Evolutionary conservation across 1,284 basidiomycete genomes (phyloP).

Genomic region (Sanghuangporus sanghuang): DNA sequence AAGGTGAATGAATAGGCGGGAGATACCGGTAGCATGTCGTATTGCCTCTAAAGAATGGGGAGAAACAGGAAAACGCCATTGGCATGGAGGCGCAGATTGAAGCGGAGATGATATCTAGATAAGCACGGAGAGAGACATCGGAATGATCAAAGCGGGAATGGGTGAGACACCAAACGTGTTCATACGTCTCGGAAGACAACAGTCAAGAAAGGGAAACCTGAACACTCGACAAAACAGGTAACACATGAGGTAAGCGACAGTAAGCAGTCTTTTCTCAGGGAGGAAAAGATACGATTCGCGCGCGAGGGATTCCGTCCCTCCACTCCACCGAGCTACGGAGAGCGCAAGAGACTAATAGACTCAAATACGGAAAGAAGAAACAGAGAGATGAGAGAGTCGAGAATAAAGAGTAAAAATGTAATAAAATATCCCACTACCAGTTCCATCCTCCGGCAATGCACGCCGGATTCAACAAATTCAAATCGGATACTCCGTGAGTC

Average conservation of each 20-base stretch:
- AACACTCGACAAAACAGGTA: not conserved
- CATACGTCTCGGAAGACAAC: not conserved
- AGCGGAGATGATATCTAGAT: not conserved
- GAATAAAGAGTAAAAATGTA: not conserved
- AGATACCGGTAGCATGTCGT: not conserved
- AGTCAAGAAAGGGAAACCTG: not conserved
- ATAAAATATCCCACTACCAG: not conserved
- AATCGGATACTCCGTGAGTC: too few relatives aligned
- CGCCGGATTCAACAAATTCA: not conserved
- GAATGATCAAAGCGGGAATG: not conserved
- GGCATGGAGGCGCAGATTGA: not conserved
- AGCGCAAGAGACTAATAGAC: not conserved
- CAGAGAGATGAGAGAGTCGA: not conserved
- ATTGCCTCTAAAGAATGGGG: not conserved
- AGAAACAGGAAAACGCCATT: not conserved
- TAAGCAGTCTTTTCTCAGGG: not conserved
- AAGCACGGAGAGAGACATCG: not conserved
- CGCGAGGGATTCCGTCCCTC: not conserved
- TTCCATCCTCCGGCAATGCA: not conserved
- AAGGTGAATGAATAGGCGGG: not conserved
- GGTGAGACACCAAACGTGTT: not conserved
- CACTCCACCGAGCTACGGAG: not conserved
- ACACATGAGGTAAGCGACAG: not conserved
- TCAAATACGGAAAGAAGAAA: constrained; percentile 3
- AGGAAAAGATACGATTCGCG: not conserved